These are phyloP conservation scores for Hypoxylon sp. DNA, from an alignment of 2,329 filamentous ascomycete species.

Conservation along the genomic window DNA sequence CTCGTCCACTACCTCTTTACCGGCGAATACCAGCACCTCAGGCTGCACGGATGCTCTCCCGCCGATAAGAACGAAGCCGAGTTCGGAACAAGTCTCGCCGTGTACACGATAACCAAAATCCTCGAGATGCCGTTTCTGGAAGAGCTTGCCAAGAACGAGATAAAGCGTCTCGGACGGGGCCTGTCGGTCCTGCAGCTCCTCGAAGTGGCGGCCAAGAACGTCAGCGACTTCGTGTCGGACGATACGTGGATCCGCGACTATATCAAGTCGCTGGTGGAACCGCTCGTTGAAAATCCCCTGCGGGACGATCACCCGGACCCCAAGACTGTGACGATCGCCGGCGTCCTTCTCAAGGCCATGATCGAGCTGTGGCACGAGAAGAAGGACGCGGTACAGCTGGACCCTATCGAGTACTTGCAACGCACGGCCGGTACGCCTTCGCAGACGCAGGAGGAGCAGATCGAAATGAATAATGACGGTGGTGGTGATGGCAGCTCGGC, in stretches of 20 bases:
- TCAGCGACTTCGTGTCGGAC: conserved; percentile 7
- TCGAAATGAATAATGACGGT: background rate
- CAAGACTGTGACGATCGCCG: background rate
- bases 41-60: conserved; percentile 33
- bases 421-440: too few relatives aligned
- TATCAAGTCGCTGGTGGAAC: conserved; percentile 30
- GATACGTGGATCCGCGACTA: conserved; percentile 39
- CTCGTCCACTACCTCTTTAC: conserved; percentile 45
- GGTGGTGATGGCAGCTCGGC: background rate
- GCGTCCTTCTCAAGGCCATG: conserved; percentile 22
- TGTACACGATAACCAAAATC: conserved; percentile 36
- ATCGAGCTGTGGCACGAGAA: conserved; percentile 32
- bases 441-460: conserved; percentile 21
- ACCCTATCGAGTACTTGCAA: too few relatives aligned
- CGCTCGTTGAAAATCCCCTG: conserved; percentile 16
- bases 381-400: too few relatives aligned
- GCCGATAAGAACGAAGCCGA: conserved; percentile 34
- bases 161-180: conserved; percentile 33
- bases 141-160: conserved; percentile 39
- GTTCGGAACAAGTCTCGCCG: conserved; percentile 38
- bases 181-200: conserved; percentile 31
- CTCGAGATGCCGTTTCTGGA: conserved; percentile 38
- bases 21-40: conserved; percentile 43
- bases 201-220: conserved; percentile 28
- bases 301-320: background rate